phyloP scores from a whole-genome alignment of 208 protist genomes.

The Wallacemonas rigidus region DNA sequence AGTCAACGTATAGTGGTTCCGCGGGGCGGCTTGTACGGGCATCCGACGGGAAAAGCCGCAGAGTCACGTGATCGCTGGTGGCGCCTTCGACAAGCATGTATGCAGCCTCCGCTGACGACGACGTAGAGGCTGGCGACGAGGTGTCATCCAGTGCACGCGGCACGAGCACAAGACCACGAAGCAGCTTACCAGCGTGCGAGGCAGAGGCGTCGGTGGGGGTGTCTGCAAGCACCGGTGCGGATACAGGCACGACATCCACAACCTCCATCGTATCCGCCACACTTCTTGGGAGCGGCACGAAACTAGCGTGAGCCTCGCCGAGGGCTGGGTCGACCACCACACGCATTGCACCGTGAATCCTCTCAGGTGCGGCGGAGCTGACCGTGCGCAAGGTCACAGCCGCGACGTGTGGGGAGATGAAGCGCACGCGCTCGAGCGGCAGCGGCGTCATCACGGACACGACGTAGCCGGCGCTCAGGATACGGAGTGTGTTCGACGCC shows the following conservation, averaged over 20 bases:
- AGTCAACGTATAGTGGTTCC: conserved; percentile 3
- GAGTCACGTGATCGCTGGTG: neutral
- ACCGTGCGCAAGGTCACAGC: neutral
- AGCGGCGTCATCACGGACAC: conserved; percentile 38
- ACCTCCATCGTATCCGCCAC: conserved; percentile 19
- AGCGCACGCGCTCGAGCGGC: conserved; percentile 25
- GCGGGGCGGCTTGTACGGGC: neutral
- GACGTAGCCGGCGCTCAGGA: conserved; percentile 27
- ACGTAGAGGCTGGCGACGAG: conserved; percentile 18
- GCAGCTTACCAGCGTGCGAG: neutral
- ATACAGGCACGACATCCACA: conserved; percentile 19
- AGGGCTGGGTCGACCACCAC: conserved; percentile 9
- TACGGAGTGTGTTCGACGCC: conserved; percentile 10
- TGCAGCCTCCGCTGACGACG: neutral
- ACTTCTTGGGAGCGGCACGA: conserved; percentile 24
- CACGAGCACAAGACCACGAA: conserved; percentile 28
- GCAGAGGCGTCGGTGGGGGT: conserved; percentile 9
- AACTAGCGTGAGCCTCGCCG: conserved; percentile 22
- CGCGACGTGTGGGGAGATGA: conserved; percentile 14
- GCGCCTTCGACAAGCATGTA: conserved; percentile 33
- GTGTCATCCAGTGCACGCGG: neutral
- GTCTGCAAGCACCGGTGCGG: conserved; percentile 5
- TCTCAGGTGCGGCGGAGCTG: neutral
- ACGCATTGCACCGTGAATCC: conserved; percentile 27
- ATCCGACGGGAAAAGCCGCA: conserved; percentile 16